Evolutionary conservation across 139 green algal genomes (phyloP), one percentile per base, ranked within the genome.

Genomic region (Chlamydomonas eustigma): DNA sequence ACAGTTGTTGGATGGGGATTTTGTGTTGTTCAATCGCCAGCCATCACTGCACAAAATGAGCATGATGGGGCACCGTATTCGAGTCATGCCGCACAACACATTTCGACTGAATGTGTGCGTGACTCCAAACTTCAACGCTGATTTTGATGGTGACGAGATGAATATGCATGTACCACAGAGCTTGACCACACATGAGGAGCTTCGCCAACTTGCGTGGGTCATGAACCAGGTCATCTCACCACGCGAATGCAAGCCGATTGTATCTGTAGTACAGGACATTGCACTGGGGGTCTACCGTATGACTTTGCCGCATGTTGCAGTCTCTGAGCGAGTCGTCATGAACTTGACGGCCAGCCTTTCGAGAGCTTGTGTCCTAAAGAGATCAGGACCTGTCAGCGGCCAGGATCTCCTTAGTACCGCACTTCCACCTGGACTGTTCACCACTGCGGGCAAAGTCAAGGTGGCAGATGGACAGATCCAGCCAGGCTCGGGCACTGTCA

Each of bases 121-220:
- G 39, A 98, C 94, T 2, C 92, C 90, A 32, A 92, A 93, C 34
- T 98, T 97, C 91, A 98, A 98, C 85, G 94, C 94, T 66, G 95
- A 98, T 80, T 98, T 98, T 84, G 95, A 98, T 80, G 95, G 95
- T 28, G 95, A 98, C 80, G 95, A 98, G 85, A 98, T 98, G 95
- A 98, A 98, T 90, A 97, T 98, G 94, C 95, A 98, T 85, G 87
- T 98, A 22, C 50, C 78, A 38, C 78, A 84, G 51, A 89, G 81
- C 28, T 88, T 90, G 5, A 93, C 97, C 84, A 93, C 92, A 31
- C 83, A 85, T 0, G 90, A 93, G 1, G 94, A 98, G 84, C 88
- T 93, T 31, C 78, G 81, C 35, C 85, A 97, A 77, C 93, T 98
- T 64, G 98, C 98, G 94, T 90, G 93, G 79, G 94, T 98, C 76